Percentiles rank a stretch among this genome's conserved stretches.
These are phyloP conservation scores for Blumeria graminis DNA, from an alignment of 2,329 filamentous ascomycete genomes.

Conservation along the genomic window DNA sequence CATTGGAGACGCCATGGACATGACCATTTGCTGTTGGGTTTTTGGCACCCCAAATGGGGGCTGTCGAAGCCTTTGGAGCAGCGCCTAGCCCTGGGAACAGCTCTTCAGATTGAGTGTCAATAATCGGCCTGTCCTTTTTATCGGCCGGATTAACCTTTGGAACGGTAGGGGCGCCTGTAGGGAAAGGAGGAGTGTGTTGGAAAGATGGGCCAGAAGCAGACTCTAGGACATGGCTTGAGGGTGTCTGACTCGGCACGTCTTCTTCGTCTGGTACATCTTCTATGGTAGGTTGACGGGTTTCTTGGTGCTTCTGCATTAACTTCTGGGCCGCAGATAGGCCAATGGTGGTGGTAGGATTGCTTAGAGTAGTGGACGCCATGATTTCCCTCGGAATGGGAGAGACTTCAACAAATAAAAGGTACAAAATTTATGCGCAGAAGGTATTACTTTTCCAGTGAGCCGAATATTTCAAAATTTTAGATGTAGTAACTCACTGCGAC, in stretches of 20 bases:
- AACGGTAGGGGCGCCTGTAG: conserved; percentile 43
- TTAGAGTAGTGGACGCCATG: too few species aligned
- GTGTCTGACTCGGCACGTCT: conserved; percentile 22
- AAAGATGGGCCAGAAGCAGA: conserved; percentile 6
- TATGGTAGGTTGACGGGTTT: conserved; percentile 36
- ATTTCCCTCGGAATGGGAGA: too few species aligned
- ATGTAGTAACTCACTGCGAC: too few species aligned
- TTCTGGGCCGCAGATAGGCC: conserved; percentile 21
- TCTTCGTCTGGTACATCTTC: conserved; percentile 71
- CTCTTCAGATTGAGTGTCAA: conserved; percentile 77
- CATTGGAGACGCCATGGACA: conserved; percentile 18
- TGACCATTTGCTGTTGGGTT: conserved; percentile 22
- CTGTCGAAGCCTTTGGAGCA: conserved; percentile 32
- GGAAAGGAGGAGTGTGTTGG: conserved; percentile 23
- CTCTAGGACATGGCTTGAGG: neutral
- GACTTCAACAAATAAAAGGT: too few species aligned
- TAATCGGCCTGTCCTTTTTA: conserved; percentile 17
- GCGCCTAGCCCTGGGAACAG: conserved; percentile 74
- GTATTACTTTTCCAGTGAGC: too few species aligned
- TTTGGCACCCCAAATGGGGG: conserved; percentile 57
- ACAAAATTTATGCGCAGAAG: too few species aligned
- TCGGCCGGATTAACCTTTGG: conserved; percentile 30
- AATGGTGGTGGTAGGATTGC: neutral
- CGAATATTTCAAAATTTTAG: too few species aligned
- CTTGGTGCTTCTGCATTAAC: conserved; percentile 38